Evolutionary conservation across 306 rosid species (phyloP).

Genomic region (Arachis stenosperma): DNA sequence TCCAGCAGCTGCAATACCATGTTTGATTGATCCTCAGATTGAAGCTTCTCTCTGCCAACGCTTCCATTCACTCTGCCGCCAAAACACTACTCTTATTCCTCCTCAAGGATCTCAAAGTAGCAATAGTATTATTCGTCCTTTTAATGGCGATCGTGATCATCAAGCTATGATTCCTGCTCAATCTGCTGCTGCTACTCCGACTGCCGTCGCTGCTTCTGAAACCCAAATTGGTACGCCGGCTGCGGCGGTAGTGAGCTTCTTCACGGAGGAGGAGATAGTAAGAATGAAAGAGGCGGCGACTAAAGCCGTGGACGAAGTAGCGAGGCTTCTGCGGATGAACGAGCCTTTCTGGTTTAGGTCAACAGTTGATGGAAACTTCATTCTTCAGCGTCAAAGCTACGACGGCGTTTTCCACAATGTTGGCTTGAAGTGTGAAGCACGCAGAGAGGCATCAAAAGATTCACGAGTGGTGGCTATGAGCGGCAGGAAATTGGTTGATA

Average conservation of each 20-base stretch:
- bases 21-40: constrained; percentile 31
- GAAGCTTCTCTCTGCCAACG: constrained; percentile 22
- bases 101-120: too few relatives aligned
- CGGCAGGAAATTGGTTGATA: constrained; percentile 53
- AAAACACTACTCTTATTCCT: background rate
- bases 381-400: constrained; percentile 57
- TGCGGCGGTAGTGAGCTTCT: constrained; percentile 4
- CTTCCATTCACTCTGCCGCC: background rate
- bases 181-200: background rate
- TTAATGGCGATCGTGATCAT: background rate
- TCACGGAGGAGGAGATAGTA: constrained; percentile 45
- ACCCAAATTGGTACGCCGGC: too few relatives aligned
- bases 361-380: constrained; percentile 21
- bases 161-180: background rate
- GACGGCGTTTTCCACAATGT: constrained; percentile 37
- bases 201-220: too few relatives aligned
- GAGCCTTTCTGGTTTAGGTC: constrained; percentile 68
- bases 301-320: constrained; percentile 58
- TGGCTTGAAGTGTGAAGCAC: constrained; percentile 32
- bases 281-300: constrained; percentile 49
- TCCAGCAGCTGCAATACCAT: constrained; percentile 37
- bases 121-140: too few relatives aligned
- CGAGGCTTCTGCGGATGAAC: constrained; percentile 41
- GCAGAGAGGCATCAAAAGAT: constrained; percentile 65
- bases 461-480: constrained; percentile 50